These are phyloP conservation scores for Clathrospora elynae DNA, from an alignment of 2,329 filamentous ascomycete species.

Conservation along the genomic window DNA sequence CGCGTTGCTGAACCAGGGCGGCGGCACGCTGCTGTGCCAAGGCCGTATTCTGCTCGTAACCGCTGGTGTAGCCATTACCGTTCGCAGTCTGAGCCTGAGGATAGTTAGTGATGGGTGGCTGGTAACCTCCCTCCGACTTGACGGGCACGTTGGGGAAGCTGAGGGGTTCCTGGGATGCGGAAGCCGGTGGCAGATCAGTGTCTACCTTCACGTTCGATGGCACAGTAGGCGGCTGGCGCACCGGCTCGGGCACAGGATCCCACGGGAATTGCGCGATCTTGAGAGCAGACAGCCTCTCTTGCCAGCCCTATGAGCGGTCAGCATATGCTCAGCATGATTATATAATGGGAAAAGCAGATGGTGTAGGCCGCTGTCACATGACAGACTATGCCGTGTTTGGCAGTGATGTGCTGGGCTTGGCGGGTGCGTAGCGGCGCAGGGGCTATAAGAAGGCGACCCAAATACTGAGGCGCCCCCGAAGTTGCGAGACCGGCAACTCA, in stretches of 20 bases:
- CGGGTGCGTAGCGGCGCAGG: conserved; percentile 46
- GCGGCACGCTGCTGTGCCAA: conserved; percentile 61
- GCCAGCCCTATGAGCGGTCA: conserved; percentile 74
- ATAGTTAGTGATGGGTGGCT: conserved; percentile 35
- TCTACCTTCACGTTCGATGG: conserved; percentile 50
- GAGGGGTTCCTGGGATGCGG: conserved; percentile 34
- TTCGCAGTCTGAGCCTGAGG: conserved; percentile 39
- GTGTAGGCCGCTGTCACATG: conserved; percentile 40
- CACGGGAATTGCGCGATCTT: conserved; percentile 90
- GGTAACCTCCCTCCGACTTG: conserved; percentile 57
- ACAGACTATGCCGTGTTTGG: conserved; percentile 42
- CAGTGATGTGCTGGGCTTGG: conserved; percentile 43
- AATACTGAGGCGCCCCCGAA: conserved; percentile 51
- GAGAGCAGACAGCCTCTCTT: conserved; percentile 83
- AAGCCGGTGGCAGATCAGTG: conserved; percentile 38
- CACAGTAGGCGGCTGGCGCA: conserved; percentile 52
- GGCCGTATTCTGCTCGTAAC: conserved; percentile 49
- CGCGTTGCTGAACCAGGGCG: conserved; percentile 51
- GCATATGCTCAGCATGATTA: conserved; percentile 12
- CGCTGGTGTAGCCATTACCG: conserved; percentile 40
- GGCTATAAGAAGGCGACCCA: conserved; percentile 55
- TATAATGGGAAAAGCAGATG: conserved; percentile 5
- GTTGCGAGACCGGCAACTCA: conserved; percentile 47
- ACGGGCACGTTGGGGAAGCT: conserved; percentile 50
- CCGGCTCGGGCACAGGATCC: conserved; percentile 73